Percentiles rank a stretch among this genome's conserved stretches.
Conservation (phyloP, 169 alveolate genomes). For the Theileria sp. region DNA sequence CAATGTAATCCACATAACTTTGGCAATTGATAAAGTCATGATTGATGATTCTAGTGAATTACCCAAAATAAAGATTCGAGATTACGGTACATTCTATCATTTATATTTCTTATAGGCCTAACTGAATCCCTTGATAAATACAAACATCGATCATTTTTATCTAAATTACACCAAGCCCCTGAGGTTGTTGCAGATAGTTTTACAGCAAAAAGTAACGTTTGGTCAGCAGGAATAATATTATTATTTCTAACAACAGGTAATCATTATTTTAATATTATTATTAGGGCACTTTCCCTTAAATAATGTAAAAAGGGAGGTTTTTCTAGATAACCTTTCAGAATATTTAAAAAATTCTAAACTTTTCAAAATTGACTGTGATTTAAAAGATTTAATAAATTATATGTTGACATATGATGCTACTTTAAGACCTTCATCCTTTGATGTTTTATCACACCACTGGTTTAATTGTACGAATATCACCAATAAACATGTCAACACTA, state of each 20-base stretch:
- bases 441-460: slow-evolving; percentile 58
- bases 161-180: slow-evolving; percentile 32
- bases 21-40: slow-evolving; percentile 56
- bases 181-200: slow-evolving; percentile 23
- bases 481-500: neutral
- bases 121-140: slow-evolving; percentile 20
- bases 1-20: slow-evolving; percentile 49
- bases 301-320: slow-evolving; percentile 6
- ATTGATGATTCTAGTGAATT: slow-evolving; percentile 28
- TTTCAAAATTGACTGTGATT: slow-evolving; percentile 35
- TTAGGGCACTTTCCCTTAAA: slow-evolving; percentile 36
- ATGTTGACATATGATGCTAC: slow-evolving; percentile 31
- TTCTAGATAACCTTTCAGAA: slow-evolving; percentile 3
- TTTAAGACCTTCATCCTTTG: slow-evolving; percentile 51
- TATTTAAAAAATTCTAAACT: slow-evolving; percentile 2
- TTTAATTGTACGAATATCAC: slow-evolving; percentile 10
- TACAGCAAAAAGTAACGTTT: slow-evolving; percentile 44
- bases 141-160: slow-evolving; percentile 26
- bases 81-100: slow-evolving; percentile 19
- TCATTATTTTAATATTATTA: neutral
- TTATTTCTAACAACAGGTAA: slow-evolving; percentile 56
- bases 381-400: slow-evolving; percentile 36
- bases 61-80: slow-evolving; percentile 22
- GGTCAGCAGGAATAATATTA: slow-evolving; percentile 61
- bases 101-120: slow-evolving; percentile 21